These are phyloP conservation scores for Dothideomycetes sp. DNA, from an alignment of 2,329 filamentous ascomycete species.

Conservation along the genomic window DNA sequence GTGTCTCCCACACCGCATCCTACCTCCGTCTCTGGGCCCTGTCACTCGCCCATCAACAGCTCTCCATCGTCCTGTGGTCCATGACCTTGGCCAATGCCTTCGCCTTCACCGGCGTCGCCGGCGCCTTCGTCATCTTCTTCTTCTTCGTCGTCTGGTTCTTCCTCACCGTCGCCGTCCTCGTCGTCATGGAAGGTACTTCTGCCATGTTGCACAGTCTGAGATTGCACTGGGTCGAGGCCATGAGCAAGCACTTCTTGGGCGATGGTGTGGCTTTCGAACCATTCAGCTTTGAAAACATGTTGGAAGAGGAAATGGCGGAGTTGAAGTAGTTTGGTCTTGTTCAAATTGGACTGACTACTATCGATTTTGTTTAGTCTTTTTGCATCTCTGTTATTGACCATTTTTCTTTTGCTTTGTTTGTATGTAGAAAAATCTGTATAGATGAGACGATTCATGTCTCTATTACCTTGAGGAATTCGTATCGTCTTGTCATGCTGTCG, in stretches of 20 bases:
- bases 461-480: too few relatives aligned
- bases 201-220: slow-evolving; percentile 90
- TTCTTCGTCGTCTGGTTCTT: slow-evolving; percentile 87
- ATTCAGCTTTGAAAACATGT: slow-evolving; percentile 74
- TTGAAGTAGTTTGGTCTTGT: slow-evolving; percentile 21
- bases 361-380: not conserved
- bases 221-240: slow-evolving; percentile 94
- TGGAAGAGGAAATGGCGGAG: slow-evolving; percentile 63
- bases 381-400: not conserved
- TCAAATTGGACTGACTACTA: too few relatives aligned
- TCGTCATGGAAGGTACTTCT: slow-evolving; percentile 92
- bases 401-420: slow-evolving; percentile 8
- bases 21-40: slow-evolving; percentile 98
- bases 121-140: slow-evolving; percentile 71
- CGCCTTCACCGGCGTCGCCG: slow-evolving; percentile 52
- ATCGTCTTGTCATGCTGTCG: too few relatives aligned
- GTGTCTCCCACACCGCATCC: slow-evolving; percentile 95
- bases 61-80: slow-evolving; percentile 88
- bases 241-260: slow-evolving; percentile 95
- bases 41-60: slow-evolving; percentile 94
- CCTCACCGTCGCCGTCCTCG: slow-evolving; percentile 69
- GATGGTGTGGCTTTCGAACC: slow-evolving; percentile 73
- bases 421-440: slow-evolving; percentile 11
- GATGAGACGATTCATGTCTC: too few relatives aligned
- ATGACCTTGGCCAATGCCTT: slow-evolving; percentile 87